phyloP scores from a whole-genome alignment of 805 yeast species.

The Monosporozyma unispora region DNA sequence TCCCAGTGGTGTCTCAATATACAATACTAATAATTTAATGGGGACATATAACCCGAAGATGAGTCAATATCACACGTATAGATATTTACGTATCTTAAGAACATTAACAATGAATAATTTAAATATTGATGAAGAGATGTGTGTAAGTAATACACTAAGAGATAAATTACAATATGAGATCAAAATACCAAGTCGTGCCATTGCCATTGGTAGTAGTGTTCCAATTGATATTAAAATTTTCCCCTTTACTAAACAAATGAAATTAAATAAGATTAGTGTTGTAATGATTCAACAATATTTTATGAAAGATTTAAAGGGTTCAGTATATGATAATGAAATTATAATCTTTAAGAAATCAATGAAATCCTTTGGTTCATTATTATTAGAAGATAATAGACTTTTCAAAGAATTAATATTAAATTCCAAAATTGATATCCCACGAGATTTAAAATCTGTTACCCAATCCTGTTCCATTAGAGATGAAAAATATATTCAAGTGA shows the following conservation, averaged over 20 bases:
- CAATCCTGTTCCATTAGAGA: slow-evolving; percentile 70
- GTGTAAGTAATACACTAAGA: slow-evolving; percentile 89
- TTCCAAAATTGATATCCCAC: slow-evolving; percentile 54
- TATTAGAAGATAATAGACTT: slow-evolving; percentile 16
- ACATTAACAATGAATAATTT: slow-evolving; percentile 75
- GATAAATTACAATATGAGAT: slow-evolving; percentile 79
- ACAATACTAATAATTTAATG: background rate
- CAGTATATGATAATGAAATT: slow-evolving; percentile 52
- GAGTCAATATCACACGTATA: slow-evolving; percentile 21
- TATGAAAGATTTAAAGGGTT: slow-evolving; percentile 46
- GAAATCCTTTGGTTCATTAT: slow-evolving; percentile 37
- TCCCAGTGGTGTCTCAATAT: background rate
- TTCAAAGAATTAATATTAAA: slow-evolving; percentile 57
- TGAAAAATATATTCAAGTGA: slow-evolving; percentile 51
- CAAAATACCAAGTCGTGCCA: slow-evolving; percentile 75
- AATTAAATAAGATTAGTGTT: slow-evolving; percentile 57
- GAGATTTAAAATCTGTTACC: slow-evolving; percentile 59
- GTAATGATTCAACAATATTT: slow-evolving; percentile 58
- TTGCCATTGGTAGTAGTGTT: slow-evolving; percentile 72
- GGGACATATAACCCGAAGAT: slow-evolving; percentile 1
- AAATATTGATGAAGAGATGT: slow-evolving; percentile 57
- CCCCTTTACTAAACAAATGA: slow-evolving; percentile 72
- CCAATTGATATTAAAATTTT: slow-evolving; percentile 62
- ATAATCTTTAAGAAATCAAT: slow-evolving; percentile 43
- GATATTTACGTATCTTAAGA: slow-evolving; percentile 69